A percentile compares a stretch with the other conserved stretches of the same genome.
Conservation (phyloP, 441 rosid genomes). For the Erodium moschatum region DNA sequence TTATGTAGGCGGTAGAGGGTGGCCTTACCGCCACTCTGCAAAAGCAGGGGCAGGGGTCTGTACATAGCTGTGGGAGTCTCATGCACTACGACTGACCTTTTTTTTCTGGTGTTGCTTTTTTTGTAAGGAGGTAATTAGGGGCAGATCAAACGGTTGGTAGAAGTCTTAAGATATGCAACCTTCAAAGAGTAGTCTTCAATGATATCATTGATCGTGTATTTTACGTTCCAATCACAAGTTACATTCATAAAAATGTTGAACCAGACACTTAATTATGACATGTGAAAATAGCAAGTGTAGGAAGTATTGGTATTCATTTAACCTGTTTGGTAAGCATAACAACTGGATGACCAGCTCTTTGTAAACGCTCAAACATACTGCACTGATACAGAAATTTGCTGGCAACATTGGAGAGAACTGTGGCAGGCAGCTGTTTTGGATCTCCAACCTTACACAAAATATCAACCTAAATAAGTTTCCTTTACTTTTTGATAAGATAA, state of each 20-base stretch:
- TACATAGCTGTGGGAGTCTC: no score
- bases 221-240: background rate
- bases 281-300: conserved; percentile 9
- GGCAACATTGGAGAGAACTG: conserved; percentile 91
- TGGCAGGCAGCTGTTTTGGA: conserved; percentile 99
- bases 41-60: no score
- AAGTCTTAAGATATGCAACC: background rate
- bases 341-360: conserved; percentile 90
- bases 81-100: no score
- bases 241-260: background rate
- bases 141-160: background rate
- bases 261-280: background rate
- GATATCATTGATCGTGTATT: background rate
- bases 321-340: conserved; percentile 96
- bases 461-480: conserved; percentile 18
- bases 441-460: conserved; percentile 74
- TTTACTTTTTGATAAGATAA: conserved; percentile 5
- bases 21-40: no score
- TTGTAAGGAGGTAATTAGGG: no score
- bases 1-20: background rate
- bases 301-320: conserved; percentile 16
- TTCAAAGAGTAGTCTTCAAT: background rate
- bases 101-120: no score
- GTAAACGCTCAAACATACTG: conserved; percentile 99
- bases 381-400: conserved; percentile 82